Percentiles rank a stretch among this genome's conserved stretches.
Conservation (phyloP, 345 rosid genomes). For the Gossypium stocksii region DNA sequence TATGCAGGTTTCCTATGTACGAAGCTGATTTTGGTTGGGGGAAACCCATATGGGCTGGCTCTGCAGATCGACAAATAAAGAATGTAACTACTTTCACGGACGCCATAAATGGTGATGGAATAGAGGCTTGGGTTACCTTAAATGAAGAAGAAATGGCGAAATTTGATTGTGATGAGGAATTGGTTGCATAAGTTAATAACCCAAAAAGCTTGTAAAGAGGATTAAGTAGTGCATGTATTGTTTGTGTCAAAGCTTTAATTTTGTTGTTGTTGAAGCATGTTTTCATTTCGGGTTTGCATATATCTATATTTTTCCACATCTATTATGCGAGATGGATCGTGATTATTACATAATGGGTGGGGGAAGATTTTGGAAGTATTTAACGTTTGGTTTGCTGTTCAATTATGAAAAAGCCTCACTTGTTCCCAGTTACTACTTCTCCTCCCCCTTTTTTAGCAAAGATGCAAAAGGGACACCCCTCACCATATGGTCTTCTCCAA, state of each 20-base stretch:
- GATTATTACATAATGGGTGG: too few relatives aligned
- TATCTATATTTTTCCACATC: neutral
- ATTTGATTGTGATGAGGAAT: neutral
- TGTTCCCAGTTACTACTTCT: too few relatives aligned
- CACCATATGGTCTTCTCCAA: too few relatives aligned
- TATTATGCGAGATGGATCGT: neutral
- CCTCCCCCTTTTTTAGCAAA: too few relatives aligned
- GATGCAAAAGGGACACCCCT: too few relatives aligned
- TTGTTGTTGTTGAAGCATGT: neutral
- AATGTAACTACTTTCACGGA: neutral
- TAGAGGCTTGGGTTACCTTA: constrained; percentile 6
- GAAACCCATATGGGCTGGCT: neutral
- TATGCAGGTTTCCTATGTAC: neutral
- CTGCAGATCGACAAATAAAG: neutral
- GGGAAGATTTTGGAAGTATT: too few relatives aligned
- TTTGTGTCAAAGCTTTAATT: neutral
- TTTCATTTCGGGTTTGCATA: neutral
- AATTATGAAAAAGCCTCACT: too few relatives aligned
- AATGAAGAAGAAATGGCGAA: constrained; percentile 1
- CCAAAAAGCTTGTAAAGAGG: neutral
- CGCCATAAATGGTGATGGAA: neutral
- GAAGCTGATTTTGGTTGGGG: constrained; percentile 17
- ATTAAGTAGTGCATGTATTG: neutral
- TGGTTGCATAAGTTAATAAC: neutral
- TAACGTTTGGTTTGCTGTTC: too few relatives aligned